Base-by-base conservation (phyloP, 495 filamentous ascomycete species). In the Xylaria flabelliformis region DNA sequence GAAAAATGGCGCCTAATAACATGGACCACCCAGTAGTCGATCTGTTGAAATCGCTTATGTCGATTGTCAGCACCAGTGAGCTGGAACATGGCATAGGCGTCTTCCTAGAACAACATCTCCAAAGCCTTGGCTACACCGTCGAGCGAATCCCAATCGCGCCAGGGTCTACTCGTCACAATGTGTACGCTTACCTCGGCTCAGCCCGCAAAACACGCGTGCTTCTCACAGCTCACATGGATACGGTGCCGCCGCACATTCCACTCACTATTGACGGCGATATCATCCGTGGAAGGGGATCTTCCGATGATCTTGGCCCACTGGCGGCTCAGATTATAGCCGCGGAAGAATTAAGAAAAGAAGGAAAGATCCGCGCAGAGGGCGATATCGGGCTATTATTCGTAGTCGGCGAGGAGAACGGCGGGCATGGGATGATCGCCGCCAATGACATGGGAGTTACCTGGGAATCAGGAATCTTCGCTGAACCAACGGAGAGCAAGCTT, bases 291-390 rank as follows among this genome's bases (percentile, higher is more conserved):
- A 87, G 92, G 41, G 92, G 92, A 62, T 84, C 83, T 36, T 91
- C 92, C 70, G 92, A 94, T 75, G 92, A 89, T 69, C 93, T 94
- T 77, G 91, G 80, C 53, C 89, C 88, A 78, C 85, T 94, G n/a
- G 92, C 91, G 13, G 82, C 90, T 8, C 88, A 90, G 66, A 82
- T 90, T 72, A 82, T 83, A 61, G 89, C 90, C n/a, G 80, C 85
- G 4, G 81, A 88, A 65, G 85, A 89, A 69, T 83, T 90, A 17
- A 82, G 92, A 21, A 46, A 73, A 46, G 76, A 79, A 69, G 68
- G 62, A 8, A 70, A 68, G 56, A 59, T 83, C 48, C 56, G 66
- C n/a, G 59, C 59, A 6, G 79, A 81, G 55, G 78, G 79, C 7
- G 77, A 84, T 34, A 78, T 92, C 21, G 88, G 85, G 8, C 83